These are phyloP conservation scores for Symbiodinium natans DNA, from an alignment of 73 alveolate species.

Conservation along the genomic window DNA sequence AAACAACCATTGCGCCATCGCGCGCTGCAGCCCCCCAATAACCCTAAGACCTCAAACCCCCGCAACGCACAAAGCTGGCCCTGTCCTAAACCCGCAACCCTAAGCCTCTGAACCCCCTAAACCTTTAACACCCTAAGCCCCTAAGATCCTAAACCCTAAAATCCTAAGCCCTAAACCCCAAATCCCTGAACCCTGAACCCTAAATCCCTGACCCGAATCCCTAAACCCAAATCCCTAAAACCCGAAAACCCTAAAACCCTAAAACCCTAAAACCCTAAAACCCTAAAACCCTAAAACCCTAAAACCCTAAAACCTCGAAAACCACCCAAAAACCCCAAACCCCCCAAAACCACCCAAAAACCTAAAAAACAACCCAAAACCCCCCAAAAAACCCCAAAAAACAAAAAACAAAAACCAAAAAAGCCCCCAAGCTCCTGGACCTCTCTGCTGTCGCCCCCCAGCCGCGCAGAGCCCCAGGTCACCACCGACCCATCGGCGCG, in stretches of 20 bases:
- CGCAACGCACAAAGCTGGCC: too few species aligned
- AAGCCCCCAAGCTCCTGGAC: background rate
- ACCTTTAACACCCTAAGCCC: too few species aligned
- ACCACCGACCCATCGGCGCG: background rate
- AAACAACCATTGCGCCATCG: too few species aligned
- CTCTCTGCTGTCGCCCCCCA: background rate
- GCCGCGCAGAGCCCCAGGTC: background rate
- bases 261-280: background rate
- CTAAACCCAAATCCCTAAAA: background rate
- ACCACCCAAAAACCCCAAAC: background rate
- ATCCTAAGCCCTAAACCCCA: too few species aligned
- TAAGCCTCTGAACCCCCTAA: too few species aligned
- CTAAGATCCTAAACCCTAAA: too few species aligned
- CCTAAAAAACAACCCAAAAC: too few species aligned
- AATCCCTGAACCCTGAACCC: background rate
- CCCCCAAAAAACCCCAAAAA: background rate
- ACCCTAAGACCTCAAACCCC: too few species aligned
- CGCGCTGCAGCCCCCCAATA: too few species aligned
- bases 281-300: background rate
- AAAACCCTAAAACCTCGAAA: background rate
- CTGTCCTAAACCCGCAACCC: too few species aligned
- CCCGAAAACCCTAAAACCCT: background rate
- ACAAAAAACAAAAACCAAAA: too few species aligned
- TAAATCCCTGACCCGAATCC: background rate
- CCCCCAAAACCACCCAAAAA: background rate